phyloP scores from a whole-genome alignment of 345 rosid genomes.

The Pelargonium nanum region DNA sequence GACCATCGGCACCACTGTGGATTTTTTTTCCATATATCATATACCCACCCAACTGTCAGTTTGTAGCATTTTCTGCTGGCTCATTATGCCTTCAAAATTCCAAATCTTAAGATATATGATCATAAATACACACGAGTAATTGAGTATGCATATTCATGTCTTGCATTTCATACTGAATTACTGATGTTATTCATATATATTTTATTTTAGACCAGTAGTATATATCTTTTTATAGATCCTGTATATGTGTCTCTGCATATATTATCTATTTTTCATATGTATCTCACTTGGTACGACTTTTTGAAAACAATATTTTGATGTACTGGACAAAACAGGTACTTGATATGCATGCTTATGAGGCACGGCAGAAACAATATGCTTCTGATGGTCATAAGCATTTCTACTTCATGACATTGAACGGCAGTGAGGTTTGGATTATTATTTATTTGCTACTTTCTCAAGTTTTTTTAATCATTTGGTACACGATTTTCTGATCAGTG shows the following conservation, averaged over 20 bases:
- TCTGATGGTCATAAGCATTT: slow-evolving; percentile 89
- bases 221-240: background rate
- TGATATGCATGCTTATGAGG: slow-evolving; percentile 77
- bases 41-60: no score
- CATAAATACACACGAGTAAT: no score
- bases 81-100: no score
- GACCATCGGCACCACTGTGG: no score
- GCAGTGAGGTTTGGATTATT: slow-evolving; percentile 68
- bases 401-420: slow-evolving; percentile 96
- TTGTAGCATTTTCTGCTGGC: no score
- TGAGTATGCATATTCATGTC: background rate
- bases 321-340: slow-evolving; percentile 56
- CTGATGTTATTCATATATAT: background rate
- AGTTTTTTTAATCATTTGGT: background rate
- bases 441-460: background rate
- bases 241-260: background rate
- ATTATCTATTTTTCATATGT: background rate
- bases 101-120: no score
- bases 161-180: background rate
- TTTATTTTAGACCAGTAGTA: no score
- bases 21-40: no score
- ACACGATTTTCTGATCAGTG: background rate
- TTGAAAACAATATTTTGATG: background rate
- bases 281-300: background rate
- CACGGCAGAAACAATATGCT: slow-evolving; percentile 84